Evolutionary conservation across 805 yeast species (phyloP).

Genomic region (Tetrapisispora arboricola): DNA sequence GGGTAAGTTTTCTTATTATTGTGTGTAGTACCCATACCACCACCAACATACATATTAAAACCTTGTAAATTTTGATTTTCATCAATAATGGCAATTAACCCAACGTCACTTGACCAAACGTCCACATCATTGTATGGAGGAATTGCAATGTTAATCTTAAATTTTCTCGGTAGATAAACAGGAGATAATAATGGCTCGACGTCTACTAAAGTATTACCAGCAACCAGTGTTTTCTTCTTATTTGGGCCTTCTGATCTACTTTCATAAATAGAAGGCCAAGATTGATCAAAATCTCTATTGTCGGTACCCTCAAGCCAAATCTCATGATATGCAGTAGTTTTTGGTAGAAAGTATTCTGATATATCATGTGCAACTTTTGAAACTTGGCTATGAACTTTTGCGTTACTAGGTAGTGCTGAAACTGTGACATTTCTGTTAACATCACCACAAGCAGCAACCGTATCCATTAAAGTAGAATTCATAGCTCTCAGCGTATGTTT

Average conservation of each 20-base stretch:
- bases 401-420: constrained; percentile 79
- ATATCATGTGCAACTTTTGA: constrained; percentile 50
- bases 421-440: constrained; percentile 93
- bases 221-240: constrained; percentile 71
- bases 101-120: constrained; percentile 91
- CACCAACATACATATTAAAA: constrained; percentile 85
- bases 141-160: constrained; percentile 86
- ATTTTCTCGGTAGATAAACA: constrained; percentile 87
- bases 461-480: constrained; percentile 83
- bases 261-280: constrained; percentile 56
- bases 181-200: constrained; percentile 84
- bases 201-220: constrained; percentile 75
- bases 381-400: constrained; percentile 70
- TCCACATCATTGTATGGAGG: constrained; percentile 97
- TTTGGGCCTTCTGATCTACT: constrained; percentile 64
- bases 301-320: constrained; percentile 90
- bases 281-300: constrained; percentile 50
- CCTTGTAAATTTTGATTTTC: constrained; percentile 54
- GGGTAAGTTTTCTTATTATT: constrained; percentile 96
- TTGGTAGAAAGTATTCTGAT: constrained; percentile 77
- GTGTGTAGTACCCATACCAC: constrained; percentile 99
- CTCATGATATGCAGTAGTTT: constrained; percentile 92
- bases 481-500: constrained; percentile 89
- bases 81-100: constrained; percentile 77
- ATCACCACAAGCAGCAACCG: constrained; percentile 97